Conservation (phyloP, 331 rosid genomes). For the Stylosanthes scabra region DNA sequence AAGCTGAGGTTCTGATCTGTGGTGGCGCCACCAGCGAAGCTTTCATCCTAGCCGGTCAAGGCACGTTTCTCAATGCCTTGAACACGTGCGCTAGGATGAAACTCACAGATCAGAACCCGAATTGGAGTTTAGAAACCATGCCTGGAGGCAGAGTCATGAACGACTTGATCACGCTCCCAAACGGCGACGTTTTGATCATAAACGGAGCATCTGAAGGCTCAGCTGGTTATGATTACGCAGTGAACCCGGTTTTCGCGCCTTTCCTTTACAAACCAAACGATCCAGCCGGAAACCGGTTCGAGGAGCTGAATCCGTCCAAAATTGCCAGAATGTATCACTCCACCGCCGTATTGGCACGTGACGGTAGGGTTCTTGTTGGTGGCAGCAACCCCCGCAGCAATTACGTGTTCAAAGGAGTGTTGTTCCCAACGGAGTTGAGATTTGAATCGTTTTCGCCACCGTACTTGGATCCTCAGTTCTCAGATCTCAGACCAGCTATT, state of each 20-base stretch:
- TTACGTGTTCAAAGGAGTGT: slow-evolving; percentile 48
- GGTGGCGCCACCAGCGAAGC: slow-evolving; percentile 83
- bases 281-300: slow-evolving; percentile 44
- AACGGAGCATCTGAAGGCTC: slow-evolving; percentile 62
- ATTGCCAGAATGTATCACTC: slow-evolving; percentile 85
- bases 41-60: accelerated
- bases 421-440: slow-evolving; percentile 69
- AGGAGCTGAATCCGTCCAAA: slow-evolving; percentile 42
- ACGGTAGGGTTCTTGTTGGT: slow-evolving; percentile 70
- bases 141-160: slow-evolving; percentile 65
- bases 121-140: slow-evolving; percentile 74
- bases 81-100: slow-evolving; percentile 65
- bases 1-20: slow-evolving; percentile 75
- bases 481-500: slow-evolving; percentile 52
- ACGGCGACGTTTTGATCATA: slow-evolving; percentile 67
- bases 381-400: slow-evolving; percentile 61
- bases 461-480: slow-evolving; percentile 47
- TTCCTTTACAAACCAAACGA: slow-evolving; percentile 48
- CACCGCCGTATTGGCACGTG: slow-evolving; percentile 60
- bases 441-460: slow-evolving; percentile 68
- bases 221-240: slow-evolving; percentile 63
- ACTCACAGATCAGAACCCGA: slow-evolving; percentile 62
- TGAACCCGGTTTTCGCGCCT: slow-evolving; percentile 60
- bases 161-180: slow-evolving; percentile 71
- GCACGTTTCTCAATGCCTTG: slow-evolving; percentile 46